These are phyloP conservation scores for Talaromyces funiculosus DNA, from an alignment of 2,329 filamentous ascomycete genomes.

Conservation along the genomic window DNA sequence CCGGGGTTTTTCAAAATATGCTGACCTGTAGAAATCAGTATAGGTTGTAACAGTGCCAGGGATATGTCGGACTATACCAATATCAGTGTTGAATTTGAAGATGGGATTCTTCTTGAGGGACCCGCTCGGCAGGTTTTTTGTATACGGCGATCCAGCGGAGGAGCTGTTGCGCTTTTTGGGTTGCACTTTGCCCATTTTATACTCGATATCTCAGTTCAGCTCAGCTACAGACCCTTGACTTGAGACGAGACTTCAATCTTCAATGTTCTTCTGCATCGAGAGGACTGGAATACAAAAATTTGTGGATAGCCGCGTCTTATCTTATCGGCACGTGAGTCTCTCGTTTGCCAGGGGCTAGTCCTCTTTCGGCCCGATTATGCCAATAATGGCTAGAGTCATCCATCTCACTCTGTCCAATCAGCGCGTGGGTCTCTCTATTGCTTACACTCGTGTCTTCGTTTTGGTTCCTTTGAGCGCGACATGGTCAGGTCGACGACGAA, in stretches of 20 bases:
- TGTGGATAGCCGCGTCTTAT: slow-evolving; percentile 14
- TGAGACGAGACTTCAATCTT: too few relatives aligned
- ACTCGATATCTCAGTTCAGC: neutral
- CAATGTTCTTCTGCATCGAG: neutral
- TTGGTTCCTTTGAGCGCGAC: too few relatives aligned
- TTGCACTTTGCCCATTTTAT: slow-evolving; percentile 52
- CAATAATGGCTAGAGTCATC: neutral
- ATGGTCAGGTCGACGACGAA: too few relatives aligned
- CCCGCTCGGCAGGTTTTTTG: slow-evolving; percentile 24
- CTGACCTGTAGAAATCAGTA: slow-evolving; percentile 46
- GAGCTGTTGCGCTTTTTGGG: slow-evolving; percentile 50
- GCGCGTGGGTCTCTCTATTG: too few relatives aligned
- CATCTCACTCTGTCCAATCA: neutral
- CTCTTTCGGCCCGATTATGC: neutral
- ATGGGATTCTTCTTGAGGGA: slow-evolving; percentile 66
- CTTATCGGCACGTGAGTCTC: slow-evolving; percentile 14
- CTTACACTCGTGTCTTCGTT: neutral
- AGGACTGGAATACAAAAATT: slow-evolving; percentile 11
- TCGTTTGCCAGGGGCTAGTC: neutral
- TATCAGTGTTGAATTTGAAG: slow-evolving; percentile 94
- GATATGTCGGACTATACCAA: too few relatives aligned
- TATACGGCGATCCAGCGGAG: slow-evolving; percentile 34
- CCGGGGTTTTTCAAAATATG: slow-evolving; percentile 92
- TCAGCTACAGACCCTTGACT: too few relatives aligned
- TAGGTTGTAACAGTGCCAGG: too few relatives aligned